Base-by-base conservation (phyloP, 495 filamentous ascomycete genomes). In the Thermochaetoides thermophila region DNA sequence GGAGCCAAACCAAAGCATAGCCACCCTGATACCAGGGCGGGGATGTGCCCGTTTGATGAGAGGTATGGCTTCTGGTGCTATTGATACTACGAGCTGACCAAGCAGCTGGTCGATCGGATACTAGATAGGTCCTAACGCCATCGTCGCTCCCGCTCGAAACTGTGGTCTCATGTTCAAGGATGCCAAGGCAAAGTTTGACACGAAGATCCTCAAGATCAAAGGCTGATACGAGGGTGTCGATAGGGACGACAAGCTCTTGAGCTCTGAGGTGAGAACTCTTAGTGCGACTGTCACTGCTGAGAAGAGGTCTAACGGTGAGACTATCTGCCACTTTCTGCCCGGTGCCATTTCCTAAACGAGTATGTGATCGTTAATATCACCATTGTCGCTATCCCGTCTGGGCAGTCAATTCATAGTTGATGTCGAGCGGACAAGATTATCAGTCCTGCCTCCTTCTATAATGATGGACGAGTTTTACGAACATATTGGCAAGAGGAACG, bases 391-490 rank as follows among this genome's bases (percentile, higher is more conserved):
- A 14, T 8, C 16, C 6, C 24, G 29, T 1, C 37, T 44, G 2
- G 31, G 25, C 10, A 7, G 3, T 24, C 25, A 2, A 16, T 38
- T 45, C 18, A 30, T 8, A 10, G 24, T 28, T 5, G 31, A 33
- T 3, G 26, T 44, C 37, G 38, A 29, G 16, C 13, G 35, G 19
- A 3, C 5, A 37, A 34, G 16, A 50, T 27, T 26, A 30, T 23
- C 27, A 33, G 29, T 52, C 7, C 1, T 49, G 8, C 45, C 49
- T 3, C 45, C 45, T 3, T 27, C 45, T n/a, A 31, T 52, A 8
- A 21, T 52, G 31, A 31, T 49, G 22, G 49, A 52, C 33, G 49
- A 52, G 38, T 52, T 46, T 34, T 45, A 52, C 40, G 41, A 52
- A 37, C 46, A 49, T 27, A 12, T 13, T 8, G 7, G 9, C 2